A percentile compares a stretch with the other conserved stretches of the same genome.
These are phyloP conservation scores for Pistacia atlantica DNA, from an alignment of 345 rosid genomes.

Conservation along the genomic window DNA sequence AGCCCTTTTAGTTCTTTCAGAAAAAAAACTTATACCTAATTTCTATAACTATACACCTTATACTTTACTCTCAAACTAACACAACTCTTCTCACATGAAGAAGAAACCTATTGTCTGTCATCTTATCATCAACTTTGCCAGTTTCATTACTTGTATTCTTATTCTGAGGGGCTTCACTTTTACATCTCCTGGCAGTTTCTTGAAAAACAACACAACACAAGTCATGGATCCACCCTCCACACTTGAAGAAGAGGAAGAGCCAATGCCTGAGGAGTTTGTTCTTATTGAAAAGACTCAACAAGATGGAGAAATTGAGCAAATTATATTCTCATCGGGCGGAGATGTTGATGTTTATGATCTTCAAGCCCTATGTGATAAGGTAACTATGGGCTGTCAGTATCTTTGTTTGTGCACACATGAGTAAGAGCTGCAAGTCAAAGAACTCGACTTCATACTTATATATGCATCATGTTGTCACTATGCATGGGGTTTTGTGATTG, in stretches of 20 bases:
- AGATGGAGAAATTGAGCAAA: constrained; percentile 77
- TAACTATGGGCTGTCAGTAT: constrained; percentile 14
- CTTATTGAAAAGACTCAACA: constrained; percentile 62
- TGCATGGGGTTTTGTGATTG: not conserved
- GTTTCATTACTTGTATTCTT: not conserved
- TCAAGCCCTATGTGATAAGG: constrained; percentile 90
- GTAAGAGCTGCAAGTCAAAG: not conserved
- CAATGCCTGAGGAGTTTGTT: constrained; percentile 68
- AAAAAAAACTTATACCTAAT: too few relatives aligned
- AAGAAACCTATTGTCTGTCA: not conserved
- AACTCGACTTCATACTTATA: not conserved
- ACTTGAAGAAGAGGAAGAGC: constrained; percentile 65
- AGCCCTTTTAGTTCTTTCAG: too few relatives aligned
- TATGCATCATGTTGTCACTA: not conserved
- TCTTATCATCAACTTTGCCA: not conserved
- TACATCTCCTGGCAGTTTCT: constrained; percentile 43
- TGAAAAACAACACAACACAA: constrained; percentile 63
- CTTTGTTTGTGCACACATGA: not conserved
- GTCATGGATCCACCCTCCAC: constrained; percentile 67
- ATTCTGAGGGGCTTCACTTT: not conserved
- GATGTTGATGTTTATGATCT: constrained; percentile 92
- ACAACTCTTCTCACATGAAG: not conserved
- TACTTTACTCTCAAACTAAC: not conserved
- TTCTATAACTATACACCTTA: too few relatives aligned
- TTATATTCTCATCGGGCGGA: constrained; percentile 89